phyloP scores from a whole-genome alignment of 768 basidiomycete species.

The Suillus placidus region DNA sequence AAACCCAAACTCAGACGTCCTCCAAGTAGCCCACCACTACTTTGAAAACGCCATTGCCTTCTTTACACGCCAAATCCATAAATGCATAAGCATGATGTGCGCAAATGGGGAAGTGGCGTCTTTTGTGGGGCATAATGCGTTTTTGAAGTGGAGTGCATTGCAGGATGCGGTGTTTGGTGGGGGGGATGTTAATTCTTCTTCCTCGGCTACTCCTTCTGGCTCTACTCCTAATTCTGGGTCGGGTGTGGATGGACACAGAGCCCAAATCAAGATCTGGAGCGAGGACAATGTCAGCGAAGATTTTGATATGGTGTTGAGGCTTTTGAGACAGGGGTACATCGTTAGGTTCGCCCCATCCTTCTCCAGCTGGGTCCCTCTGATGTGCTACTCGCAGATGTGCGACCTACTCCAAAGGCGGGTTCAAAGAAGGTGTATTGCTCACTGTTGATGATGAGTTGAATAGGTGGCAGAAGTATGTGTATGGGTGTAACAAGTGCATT shows the following conservation, averaged over 20 bases:
- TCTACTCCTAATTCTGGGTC: background rate
- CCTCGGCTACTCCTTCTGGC: too few species aligned
- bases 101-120: conserved; percentile 79
- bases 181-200: conserved; percentile 10
- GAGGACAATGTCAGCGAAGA: conserved; percentile 70
- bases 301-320: conserved; percentile 64
- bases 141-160: conserved; percentile 85
- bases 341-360: conserved; percentile 48
- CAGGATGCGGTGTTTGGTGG: conserved; percentile 85
- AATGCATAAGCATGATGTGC: conserved; percentile 76
- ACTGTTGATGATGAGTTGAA: conserved; percentile 91
- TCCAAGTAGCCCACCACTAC: conserved; percentile 88
- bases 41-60: conserved; percentile 90
- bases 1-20: conserved; percentile 54
- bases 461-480: conserved; percentile 89
- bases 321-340: conserved; percentile 68
- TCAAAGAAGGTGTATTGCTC: conserved; percentile 90
- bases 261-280: conserved; percentile 80
- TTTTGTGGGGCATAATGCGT: conserved; percentile 88
- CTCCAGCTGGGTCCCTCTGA: background rate
- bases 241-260: conserved; percentile 19
- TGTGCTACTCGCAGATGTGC: conserved; percentile 51
- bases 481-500: conserved; percentile 60
- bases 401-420: conserved; percentile 81
- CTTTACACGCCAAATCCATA: conserved; percentile 87